Percentiles rank a stretch among this genome's conserved stretches.
Conservation (phyloP, 2,329 filamentous ascomycete species). For the Chaetomium globosum region DNA sequence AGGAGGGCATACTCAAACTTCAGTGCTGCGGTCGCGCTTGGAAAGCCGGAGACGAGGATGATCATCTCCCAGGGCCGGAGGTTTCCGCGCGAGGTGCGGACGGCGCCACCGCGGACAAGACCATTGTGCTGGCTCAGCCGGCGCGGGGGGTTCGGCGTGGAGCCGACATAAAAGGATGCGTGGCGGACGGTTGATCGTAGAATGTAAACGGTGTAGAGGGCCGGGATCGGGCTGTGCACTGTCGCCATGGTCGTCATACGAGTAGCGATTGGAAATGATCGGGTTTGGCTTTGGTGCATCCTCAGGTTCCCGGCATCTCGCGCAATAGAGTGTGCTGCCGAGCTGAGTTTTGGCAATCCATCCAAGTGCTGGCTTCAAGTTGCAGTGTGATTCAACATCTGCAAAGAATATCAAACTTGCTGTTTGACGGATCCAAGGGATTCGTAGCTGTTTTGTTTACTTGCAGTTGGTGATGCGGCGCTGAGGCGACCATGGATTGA, state of each 20-base stretch:
- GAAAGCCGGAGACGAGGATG: slow-evolving; percentile 83
- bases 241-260: slow-evolving; percentile 30
- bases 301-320: neutral
- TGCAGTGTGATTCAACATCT: neutral
- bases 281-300: neutral
- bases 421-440: neutral
- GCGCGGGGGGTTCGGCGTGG: slow-evolving; percentile 82
- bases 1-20: slow-evolving; percentile 79
- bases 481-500: neutral
- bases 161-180: slow-evolving; percentile 81
- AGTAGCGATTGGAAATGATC: neutral
- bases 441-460: slow-evolving; percentile 10
- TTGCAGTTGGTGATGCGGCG: neutral
- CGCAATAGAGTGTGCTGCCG: neutral
- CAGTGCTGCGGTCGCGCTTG: slow-evolving; percentile 80
- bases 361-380: neutral
- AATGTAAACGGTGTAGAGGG: slow-evolving; percentile 92
- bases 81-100: slow-evolving; percentile 66
- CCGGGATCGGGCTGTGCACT: slow-evolving; percentile 67
- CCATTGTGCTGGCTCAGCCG: slow-evolving; percentile 94
- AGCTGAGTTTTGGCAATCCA: neutral
- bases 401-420: neutral
- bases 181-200: slow-evolving; percentile 78
- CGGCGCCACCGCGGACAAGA: slow-evolving; percentile 75
- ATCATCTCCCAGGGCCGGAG: slow-evolving; percentile 91